These are phyloP conservation scores for Kodamaea restingae DNA, from an alignment of 805 yeast species.

Conservation along the genomic window DNA sequence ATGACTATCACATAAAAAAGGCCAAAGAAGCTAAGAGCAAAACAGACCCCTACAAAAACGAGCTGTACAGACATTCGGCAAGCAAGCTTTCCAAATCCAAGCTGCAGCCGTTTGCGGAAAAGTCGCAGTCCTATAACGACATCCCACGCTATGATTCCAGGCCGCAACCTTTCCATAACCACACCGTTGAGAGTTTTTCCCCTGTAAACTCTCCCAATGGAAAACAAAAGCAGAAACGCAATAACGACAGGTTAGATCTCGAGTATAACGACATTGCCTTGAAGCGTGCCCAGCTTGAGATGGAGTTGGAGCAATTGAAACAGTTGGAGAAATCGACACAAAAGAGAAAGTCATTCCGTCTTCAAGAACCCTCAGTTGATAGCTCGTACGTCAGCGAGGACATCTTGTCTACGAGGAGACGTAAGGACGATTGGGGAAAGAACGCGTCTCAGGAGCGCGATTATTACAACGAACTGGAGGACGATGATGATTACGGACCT, in stretches of 20 bases:
- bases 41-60: not conserved
- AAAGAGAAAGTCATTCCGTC: no score
- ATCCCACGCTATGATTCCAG: constrained; percentile 9
- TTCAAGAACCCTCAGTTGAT: constrained; percentile 19
- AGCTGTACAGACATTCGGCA: not conserved
- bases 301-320: constrained; percentile 33
- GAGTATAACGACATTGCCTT: constrained; percentile 29
- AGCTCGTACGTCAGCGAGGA: constrained; percentile 35
- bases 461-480: constrained; percentile 18
- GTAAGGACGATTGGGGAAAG: constrained; percentile 32
- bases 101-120: constrained; percentile 15
- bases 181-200: constrained; percentile 25
- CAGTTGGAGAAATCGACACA: constrained; percentile 22
- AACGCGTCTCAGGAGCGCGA: constrained; percentile 21
- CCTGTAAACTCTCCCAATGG: constrained; percentile 18
- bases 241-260: constrained; percentile 8
- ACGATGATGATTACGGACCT: constrained; percentile 19
- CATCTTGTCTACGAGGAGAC: constrained; percentile 25
- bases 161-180: constrained; percentile 14
- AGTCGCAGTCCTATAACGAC: constrained; percentile 19
- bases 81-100: constrained; percentile 10
- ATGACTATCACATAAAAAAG: constrained; percentile 24
- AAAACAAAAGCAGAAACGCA: constrained; percentile 1
- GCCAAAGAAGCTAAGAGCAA: constrained; percentile 7
- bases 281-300: constrained; percentile 37